Base-by-base conservation (phyloP, 2,329 filamentous ascomycete genomes). In the Penicillium janthinellum region DNA sequence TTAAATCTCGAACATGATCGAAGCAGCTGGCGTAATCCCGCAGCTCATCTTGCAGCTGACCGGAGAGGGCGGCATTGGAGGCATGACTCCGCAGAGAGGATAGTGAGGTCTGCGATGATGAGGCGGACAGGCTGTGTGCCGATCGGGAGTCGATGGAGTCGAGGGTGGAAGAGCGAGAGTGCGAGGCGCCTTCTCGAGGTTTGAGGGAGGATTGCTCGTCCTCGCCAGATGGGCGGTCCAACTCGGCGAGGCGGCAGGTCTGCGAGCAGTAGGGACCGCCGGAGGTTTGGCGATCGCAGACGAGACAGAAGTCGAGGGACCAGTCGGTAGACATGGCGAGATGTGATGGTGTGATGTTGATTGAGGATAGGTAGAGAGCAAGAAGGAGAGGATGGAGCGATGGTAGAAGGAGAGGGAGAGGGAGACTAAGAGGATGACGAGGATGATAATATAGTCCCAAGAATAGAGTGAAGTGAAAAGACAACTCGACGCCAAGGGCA, bases 281-380 rank as follows among this genome's bases (percentile, higher is more conserved):
- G 65, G 90, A 86, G 61, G 90, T 92, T 79, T 96, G 91, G 80
- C 90, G 89, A 81, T 97, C 93, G 82, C 93, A 97, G 81, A 90
- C 88, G 70, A 97, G 87, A 84, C 93, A 97, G 85, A 92, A 96
- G 78, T 96, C 89, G 77, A 90, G 91, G 70, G 90, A 90, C 92
- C 93, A 96, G 72, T 71, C 71, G 22, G 73, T 74, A 22, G 75
- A 70, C 74, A 77, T 77, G 35, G 20, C 70, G 59, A 47, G 44
- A 25, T 41, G 17, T 12, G 47, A 31, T 25, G 20, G 25, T 31
- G 31, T 17, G 54, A 25, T 31, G 14, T 20, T 45, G 47, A 53
- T 49, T 17, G 28, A 37, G 34, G 34, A 39, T 22, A 12, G 17
- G 22, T 22, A 25, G 25, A 44, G 25, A 44, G n/a, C 31, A 17